These are phyloP conservation scores for Xylariaceae sp. DNA, from an alignment of 2,329 filamentous ascomycete species.

Conservation along the genomic window DNA sequence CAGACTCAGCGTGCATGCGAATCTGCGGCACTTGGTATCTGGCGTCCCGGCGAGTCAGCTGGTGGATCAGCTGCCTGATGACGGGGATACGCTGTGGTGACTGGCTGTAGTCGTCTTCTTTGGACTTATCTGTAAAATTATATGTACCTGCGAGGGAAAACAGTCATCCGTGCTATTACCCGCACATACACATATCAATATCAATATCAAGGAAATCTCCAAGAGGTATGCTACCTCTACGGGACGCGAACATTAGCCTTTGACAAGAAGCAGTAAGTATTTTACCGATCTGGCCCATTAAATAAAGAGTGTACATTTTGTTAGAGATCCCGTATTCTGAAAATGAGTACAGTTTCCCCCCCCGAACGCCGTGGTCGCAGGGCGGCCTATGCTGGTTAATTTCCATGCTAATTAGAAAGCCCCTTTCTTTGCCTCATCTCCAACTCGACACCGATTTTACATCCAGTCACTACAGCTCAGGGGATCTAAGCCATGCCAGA, in stretches of 20 bases:
- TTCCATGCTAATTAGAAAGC: conserved; percentile 7
- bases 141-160: too few relatives aligned
- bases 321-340: not conserved
- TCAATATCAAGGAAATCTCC: too few relatives aligned
- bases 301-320: conserved; percentile 11
- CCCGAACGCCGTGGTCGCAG: conserved; percentile 19
- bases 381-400: conserved; percentile 16
- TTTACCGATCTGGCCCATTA: too few relatives aligned
- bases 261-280: too few relatives aligned
- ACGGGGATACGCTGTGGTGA: conserved; percentile 34
- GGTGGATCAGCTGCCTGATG: conserved; percentile 36
- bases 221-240: too few relatives aligned
- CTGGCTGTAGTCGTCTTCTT: not conserved
- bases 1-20: conserved; percentile 34
- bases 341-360: conserved; percentile 15
- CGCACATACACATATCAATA: too few relatives aligned
- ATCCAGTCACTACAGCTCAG: too few relatives aligned
- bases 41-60: conserved; percentile 20
- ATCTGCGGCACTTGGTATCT: conserved; percentile 26
- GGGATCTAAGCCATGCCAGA: not conserved
- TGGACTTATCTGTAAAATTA: too few relatives aligned
- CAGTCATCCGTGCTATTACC: too few relatives aligned
- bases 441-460: not conserved
- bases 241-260: too few relatives aligned
- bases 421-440: not conserved